A percentile compares a stretch with the other conserved stretches of the same genome.
Conservation (phyloP, 345 rosid species). For the Noccaea caerulescens region DNA sequence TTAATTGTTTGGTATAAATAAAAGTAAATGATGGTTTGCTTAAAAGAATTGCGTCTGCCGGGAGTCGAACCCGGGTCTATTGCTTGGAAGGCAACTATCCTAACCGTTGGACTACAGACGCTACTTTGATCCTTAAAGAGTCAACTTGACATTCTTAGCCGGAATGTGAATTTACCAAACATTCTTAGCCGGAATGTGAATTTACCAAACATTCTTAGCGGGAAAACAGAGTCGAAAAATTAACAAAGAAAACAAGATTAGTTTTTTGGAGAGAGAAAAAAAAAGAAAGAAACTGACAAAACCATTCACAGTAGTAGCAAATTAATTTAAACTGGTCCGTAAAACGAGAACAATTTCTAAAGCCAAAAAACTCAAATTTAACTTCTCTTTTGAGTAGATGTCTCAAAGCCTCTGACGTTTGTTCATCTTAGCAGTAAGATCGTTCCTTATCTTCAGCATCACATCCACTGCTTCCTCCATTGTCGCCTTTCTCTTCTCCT, state of each 20-base stretch:
- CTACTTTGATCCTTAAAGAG: neutral
- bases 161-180: too few species aligned
- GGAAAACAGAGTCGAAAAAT: too few species aligned
- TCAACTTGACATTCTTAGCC: too few species aligned
- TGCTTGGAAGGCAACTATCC: conserved; percentile 97
- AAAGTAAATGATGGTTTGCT: too few species aligned
- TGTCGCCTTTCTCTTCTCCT: conserved; percentile 4
- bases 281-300: neutral
- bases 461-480: too few species aligned
- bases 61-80: conserved; percentile 94
- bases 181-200: too few species aligned
- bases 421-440: neutral
- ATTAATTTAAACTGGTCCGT: neutral
- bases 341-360: neutral
- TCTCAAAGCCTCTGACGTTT: conserved; percentile 13
- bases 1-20: too few species aligned
- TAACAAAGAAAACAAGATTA: too few species aligned
- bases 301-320: neutral
- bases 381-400: neutral
- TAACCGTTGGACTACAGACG: conserved; percentile 98
- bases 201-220: too few species aligned
- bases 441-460: neutral
- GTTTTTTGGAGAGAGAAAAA: too few species aligned
- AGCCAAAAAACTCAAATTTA: neutral
- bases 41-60: conserved; percentile 64